A percentile compares a stretch with the other conserved stretches of the same genome.
Evolutionary conservation across 2,329 filamentous ascomycete species (phyloP).

Genomic region (Penicillium sp.): DNA sequence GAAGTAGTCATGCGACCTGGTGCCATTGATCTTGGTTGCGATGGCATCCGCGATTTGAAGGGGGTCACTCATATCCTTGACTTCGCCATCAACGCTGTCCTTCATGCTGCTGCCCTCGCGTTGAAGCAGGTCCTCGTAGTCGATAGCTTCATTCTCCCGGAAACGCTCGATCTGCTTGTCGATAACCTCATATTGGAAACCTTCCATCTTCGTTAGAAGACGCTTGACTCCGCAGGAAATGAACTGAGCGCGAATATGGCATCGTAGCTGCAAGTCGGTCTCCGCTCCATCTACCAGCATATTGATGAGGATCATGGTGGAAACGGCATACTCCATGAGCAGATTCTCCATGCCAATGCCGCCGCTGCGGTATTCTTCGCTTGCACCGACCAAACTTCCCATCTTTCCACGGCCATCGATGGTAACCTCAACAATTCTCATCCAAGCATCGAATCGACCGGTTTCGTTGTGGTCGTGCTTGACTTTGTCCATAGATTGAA

Average conservation of each 20-base stretch:
- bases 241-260: slow-evolving; percentile 95
- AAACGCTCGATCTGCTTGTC: slow-evolving; percentile 98
- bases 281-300: slow-evolving; percentile 93
- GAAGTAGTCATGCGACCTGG: slow-evolving; percentile 91
- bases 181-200: slow-evolving; percentile 96
- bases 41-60: slow-evolving; percentile 94
- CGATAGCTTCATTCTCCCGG: slow-evolving; percentile 91
- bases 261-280: slow-evolving; percentile 83
- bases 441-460: slow-evolving; percentile 96
- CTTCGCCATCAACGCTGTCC: slow-evolving; percentile 81
- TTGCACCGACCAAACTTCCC: slow-evolving; percentile 95
- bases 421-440: slow-evolving; percentile 96
- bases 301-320: slow-evolving; percentile 92
- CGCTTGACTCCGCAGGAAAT: slow-evolving; percentile 94
- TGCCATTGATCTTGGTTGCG: slow-evolving; percentile 79
- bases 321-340: slow-evolving; percentile 97
- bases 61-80: slow-evolving; percentile 91
- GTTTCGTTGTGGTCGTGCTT: slow-evolving; percentile 88
- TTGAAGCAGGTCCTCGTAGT: slow-evolving; percentile 97
- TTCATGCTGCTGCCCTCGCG: slow-evolving; percentile 88
- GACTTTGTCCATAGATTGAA: slow-evolving; percentile 89
- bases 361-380: slow-evolving; percentile 92
- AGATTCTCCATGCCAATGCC: slow-evolving; percentile 99
- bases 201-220: slow-evolving; percentile 94
- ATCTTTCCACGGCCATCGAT: slow-evolving; percentile 97